phyloP scores from a whole-genome alignment of 352 stramenopile species.

The Globisporangium canariense region DNA sequence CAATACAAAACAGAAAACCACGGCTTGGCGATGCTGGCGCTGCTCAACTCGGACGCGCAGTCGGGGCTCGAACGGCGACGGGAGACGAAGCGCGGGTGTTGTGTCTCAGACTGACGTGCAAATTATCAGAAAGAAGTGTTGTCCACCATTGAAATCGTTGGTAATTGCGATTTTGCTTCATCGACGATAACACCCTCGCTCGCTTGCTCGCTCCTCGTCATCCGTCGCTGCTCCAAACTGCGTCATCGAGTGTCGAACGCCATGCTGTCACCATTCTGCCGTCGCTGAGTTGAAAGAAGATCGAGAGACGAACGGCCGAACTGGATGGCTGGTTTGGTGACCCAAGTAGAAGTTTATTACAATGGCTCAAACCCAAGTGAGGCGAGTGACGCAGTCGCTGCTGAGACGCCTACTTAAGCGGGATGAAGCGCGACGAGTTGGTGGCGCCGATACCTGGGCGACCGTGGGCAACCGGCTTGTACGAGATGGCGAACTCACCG shows the following conservation, averaged over 20 bases:
- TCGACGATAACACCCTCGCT: conserved; percentile 24
- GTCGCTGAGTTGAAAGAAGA: neutral
- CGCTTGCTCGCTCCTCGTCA: neutral
- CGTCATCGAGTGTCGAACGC: neutral
- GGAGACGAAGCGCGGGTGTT: conserved; percentile 8
- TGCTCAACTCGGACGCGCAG: neutral
- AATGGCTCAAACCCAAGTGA: conserved; percentile 64
- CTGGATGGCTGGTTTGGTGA: neutral
- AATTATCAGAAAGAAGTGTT: conserved; percentile 65
- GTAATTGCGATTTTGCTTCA: conserved; percentile 54
- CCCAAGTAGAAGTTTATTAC: conserved; percentile 69
- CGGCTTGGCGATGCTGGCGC: neutral
- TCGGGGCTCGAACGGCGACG: neutral
- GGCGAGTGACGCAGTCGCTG: conserved; percentile 29
- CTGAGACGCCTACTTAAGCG: conserved; percentile 91
- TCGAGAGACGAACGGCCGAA: conserved; percentile 1
- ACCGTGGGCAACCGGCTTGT: conserved; percentile 98
- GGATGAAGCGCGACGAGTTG: conserved; percentile 98
- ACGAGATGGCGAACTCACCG: conserved; percentile 99
- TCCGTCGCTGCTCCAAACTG: neutral
- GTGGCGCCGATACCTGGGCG: conserved; percentile 98
- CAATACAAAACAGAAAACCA: conserved; percentile 15
- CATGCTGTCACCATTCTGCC: neutral
- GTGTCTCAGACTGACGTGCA: conserved; percentile 89
- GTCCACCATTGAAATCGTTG: conserved; percentile 62